phyloP scores from a whole-genome alignment of 768 basidiomycete genomes.

The Leucocoprinus leucothites region DNA sequence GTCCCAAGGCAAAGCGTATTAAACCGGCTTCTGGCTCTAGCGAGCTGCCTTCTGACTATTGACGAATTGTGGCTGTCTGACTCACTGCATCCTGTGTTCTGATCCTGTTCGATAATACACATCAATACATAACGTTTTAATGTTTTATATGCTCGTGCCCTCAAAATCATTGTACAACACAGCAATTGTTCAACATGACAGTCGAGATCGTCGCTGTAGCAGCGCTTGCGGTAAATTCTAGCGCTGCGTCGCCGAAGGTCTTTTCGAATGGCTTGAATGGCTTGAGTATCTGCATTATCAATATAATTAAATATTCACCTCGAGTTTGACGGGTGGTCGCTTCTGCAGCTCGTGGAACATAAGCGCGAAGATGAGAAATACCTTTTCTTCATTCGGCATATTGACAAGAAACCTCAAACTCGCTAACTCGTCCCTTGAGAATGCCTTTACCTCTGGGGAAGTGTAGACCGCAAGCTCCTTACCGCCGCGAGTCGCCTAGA shows the following conservation, averaged over 20 bases:
- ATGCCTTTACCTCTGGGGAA: constrained; percentile 9
- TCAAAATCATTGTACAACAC: not conserved
- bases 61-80: not conserved
- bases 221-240: constrained; percentile 1
- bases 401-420: constrained; percentile 15
- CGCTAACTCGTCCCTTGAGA: constrained; percentile 16
- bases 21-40: not conserved
- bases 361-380: constrained; percentile 15
- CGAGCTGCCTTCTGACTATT: not conserved
- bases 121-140: not conserved
- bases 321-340: constrained; percentile 11
- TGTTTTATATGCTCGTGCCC: not conserved
- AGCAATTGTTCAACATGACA: not conserved
- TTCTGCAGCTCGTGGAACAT: constrained; percentile 13
- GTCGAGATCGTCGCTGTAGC: constrained; percentile 4
- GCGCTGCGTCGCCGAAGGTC: constrained; percentile 5
- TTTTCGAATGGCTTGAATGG: constrained; percentile 1
- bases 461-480: constrained; percentile 13
- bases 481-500: constrained; percentile 13
- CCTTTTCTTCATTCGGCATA: constrained; percentile 16
- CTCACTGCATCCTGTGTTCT: not conserved
- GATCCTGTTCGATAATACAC: not conserved
- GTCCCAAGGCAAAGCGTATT: constrained; percentile 26
- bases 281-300: not conserved
- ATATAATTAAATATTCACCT: constrained; percentile 4